Percentiles rank a stretch among this genome's conserved stretches.
Conservation (phyloP, 441 rosid species). For the Cnidoscolus chayamansa region DNA sequence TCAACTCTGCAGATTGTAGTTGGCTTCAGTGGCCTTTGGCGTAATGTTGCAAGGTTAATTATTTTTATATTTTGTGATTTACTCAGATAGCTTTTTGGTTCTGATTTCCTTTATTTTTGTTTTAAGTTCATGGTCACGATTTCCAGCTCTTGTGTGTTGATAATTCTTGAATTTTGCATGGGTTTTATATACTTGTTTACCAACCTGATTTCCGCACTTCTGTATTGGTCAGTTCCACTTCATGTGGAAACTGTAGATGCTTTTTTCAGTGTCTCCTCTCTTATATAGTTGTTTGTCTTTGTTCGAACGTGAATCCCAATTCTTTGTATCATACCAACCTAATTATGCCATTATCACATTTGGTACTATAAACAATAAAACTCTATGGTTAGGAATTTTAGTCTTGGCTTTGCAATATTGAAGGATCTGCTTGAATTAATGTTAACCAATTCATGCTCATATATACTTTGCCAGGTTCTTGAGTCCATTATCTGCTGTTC, state of each 20-base stretch:
- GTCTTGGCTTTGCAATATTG: not conserved
- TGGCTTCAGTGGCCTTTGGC: conserved; percentile 97
- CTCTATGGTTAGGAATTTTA: not conserved
- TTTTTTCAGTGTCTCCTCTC: not conserved
- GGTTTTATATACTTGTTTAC: too few relatives aligned
- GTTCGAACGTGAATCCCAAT: not conserved
- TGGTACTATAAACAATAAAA: not conserved
- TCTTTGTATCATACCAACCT: not conserved
- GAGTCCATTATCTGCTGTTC: conserved; percentile 84
- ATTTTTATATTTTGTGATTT: conserved; percentile 7
- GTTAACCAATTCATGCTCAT: conserved; percentile 13
- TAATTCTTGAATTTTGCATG: too few relatives aligned
- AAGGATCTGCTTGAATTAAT: conserved; percentile 3
- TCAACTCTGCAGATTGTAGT: conserved; percentile 89
- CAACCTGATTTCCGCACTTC: too few relatives aligned
- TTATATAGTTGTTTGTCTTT: not conserved
- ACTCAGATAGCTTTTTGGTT: not conserved
- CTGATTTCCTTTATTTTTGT: not conserved
- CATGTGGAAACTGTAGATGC: not conserved
- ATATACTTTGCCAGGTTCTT: conserved; percentile 61
- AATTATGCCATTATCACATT: not conserved
- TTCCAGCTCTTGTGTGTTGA: too few relatives aligned
- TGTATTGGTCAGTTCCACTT: not conserved
- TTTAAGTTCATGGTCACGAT: too few relatives aligned
- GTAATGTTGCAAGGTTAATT: conserved; percentile 73